Evolutionary conservation across 352 stramenopile species (phyloP).

Genomic region (Pythium graminicola): DNA sequence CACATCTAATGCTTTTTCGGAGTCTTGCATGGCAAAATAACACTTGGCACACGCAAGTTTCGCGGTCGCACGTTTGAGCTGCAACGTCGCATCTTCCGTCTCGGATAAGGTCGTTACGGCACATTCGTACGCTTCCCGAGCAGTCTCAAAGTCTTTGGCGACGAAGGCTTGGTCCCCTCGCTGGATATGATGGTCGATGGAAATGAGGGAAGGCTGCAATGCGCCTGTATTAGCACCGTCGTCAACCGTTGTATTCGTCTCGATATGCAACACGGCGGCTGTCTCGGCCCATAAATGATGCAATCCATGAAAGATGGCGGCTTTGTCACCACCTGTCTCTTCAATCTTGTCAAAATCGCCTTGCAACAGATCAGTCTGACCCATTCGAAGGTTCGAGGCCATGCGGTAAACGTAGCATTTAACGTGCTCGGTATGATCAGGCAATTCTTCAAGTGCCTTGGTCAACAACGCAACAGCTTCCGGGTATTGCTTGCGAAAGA

Average conservation of each 20-base stretch:
- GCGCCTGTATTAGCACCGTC: neutral
- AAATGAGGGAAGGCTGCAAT: conserved; percentile 33
- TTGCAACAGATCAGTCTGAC: conserved; percentile 42
- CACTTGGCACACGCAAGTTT: conserved; percentile 55
- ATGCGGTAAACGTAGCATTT: conserved; percentile 74
- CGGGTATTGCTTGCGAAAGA: conserved; percentile 57
- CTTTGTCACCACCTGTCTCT: conserved; percentile 55
- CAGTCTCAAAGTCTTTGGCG: conserved; percentile 44
- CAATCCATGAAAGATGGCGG: conserved; percentile 66
- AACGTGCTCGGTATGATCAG: conserved; percentile 61
- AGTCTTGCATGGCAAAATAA: conserved; percentile 48
- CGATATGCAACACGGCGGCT: conserved; percentile 35
- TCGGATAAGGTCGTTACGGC: conserved; percentile 23
- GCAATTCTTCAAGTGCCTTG: conserved; percentile 32
- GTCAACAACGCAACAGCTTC: conserved; percentile 47
- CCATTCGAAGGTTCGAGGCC: conserved; percentile 57
- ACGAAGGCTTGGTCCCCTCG: conserved; percentile 58
- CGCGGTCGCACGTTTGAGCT: conserved; percentile 33
- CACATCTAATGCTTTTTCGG: conserved; percentile 27
- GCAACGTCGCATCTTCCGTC: conserved; percentile 9
- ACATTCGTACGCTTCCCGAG: conserved; percentile 47
- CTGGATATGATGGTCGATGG: conserved; percentile 48
- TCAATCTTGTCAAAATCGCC: conserved; percentile 50
- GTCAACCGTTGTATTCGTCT: conserved; percentile 20
- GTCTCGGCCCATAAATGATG: conserved; percentile 65